Evolutionary conservation across 805 yeast species (phyloP).

Genomic region (Ogataea methanolica): DNA sequence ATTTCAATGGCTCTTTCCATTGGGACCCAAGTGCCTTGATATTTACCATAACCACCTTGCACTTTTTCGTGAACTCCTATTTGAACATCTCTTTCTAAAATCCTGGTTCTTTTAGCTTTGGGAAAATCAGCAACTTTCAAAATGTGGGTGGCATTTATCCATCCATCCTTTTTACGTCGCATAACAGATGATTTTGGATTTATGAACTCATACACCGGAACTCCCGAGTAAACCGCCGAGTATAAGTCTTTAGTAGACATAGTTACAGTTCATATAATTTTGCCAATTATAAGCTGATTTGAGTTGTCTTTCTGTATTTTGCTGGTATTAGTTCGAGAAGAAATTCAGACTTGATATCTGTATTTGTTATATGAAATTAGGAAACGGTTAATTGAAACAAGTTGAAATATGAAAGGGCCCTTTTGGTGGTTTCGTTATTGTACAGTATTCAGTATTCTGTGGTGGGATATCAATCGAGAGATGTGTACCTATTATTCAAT

Average conservation of each 20-base stretch:
- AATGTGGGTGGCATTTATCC: conserved; percentile 95
- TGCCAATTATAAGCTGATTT: too few relatives aligned
- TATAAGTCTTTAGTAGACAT: conserved; percentile 37
- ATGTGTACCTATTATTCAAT: too few relatives aligned
- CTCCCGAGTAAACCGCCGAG: conserved; percentile 75
- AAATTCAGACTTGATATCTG: too few relatives aligned
- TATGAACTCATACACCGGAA: conserved; percentile 76
- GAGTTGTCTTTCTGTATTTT: too few relatives aligned
- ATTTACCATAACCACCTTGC: conserved; percentile 96
- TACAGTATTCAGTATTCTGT: too few relatives aligned
- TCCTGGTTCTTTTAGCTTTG: conserved; percentile 88
- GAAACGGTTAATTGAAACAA: too few relatives aligned
- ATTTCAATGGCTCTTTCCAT: conserved; percentile 65
- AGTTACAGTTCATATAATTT: neutral
- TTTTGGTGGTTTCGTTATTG: too few relatives aligned
- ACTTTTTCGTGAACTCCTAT: conserved; percentile 85
- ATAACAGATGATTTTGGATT: conserved; percentile 68
- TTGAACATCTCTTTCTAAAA: conserved; percentile 90
- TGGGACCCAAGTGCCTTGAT: conserved; percentile 98
- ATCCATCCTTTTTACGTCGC: conserved; percentile 72
- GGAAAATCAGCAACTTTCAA: conserved; percentile 91
- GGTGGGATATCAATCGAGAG: too few relatives aligned
- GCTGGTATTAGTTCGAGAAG: too few relatives aligned
- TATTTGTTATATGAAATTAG: too few relatives aligned
- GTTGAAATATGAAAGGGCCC: too few relatives aligned